Evolutionary conservation across 345 rosid species (phyloP).

Genomic region (Gossypium sturtianum): DNA sequence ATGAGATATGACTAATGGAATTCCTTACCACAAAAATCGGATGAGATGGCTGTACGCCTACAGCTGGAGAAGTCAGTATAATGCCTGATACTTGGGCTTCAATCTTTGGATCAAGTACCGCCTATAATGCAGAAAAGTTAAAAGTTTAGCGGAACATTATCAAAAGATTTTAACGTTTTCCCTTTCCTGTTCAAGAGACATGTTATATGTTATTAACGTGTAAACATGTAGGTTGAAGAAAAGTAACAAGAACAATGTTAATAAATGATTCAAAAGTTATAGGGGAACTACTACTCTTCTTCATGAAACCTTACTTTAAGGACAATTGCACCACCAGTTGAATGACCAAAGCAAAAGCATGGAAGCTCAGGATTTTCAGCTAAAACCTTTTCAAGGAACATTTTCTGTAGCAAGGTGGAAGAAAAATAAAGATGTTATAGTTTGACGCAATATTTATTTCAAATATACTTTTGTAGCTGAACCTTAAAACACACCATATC

Average conservation of each 20-base stretch:
- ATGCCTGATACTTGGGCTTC: neutral
- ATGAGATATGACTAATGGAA: neutral
- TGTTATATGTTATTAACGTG: neutral
- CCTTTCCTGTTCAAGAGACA: too few species aligned
- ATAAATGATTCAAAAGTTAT: neutral
- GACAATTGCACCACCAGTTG: conserved; percentile 85
- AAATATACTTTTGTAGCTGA: neutral
- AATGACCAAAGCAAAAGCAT: conserved; percentile 90
- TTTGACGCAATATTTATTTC: neutral
- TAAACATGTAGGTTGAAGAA: neutral
- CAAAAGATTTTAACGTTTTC: too few species aligned
- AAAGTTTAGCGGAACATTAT: neutral
- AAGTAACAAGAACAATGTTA: neutral
- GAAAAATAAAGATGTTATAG: neutral
- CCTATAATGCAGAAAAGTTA: neutral
- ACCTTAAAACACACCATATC: neutral
- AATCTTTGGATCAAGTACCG: neutral
- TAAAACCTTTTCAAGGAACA: conserved; percentile 56
- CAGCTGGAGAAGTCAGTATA: conserved; percentile 1
- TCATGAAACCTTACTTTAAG: conserved; percentile 33
- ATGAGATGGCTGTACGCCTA: neutral
- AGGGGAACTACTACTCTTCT: neutral
- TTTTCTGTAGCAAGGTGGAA: conserved; percentile 24
- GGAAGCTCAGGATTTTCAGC: conserved; percentile 67
- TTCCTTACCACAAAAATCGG: neutral